Evolutionary conservation across 805 yeast species (phyloP).

Genomic region (Debaryomyces prosopidis): DNA sequence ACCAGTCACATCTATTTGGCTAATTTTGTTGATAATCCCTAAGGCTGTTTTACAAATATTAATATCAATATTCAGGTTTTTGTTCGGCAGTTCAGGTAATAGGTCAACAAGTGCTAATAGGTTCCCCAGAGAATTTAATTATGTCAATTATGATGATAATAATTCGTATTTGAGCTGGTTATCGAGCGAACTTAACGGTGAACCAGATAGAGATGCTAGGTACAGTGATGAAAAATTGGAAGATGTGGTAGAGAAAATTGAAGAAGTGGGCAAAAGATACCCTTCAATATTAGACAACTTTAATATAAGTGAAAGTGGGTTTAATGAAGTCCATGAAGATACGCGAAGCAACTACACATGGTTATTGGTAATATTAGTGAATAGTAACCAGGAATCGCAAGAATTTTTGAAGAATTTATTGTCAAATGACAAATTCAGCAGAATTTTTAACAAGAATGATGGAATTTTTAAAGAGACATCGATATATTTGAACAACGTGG

Average conservation of each 20-base stretch:
- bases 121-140: constrained; percentile 28
- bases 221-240: not conserved
- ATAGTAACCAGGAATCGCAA: constrained; percentile 21
- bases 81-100: constrained; percentile 17
- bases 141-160: constrained; percentile 21
- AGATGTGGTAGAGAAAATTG: not conserved
- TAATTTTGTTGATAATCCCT: constrained; percentile 58
- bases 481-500: constrained; percentile 32
- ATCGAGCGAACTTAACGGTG: not conserved
- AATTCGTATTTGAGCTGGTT: constrained; percentile 10
- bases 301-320: constrained; percentile 17
- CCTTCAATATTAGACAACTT: constrained; percentile 6
- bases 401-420: constrained; percentile 18
- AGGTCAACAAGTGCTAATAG: constrained; percentile 12
- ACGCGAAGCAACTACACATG: constrained; percentile 31
- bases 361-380: constrained; percentile 33
- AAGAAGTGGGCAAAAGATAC: not conserved
- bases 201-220: not conserved
- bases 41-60: constrained; percentile 45
- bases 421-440: constrained; percentile 15
- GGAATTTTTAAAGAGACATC: constrained; percentile 30
- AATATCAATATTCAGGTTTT: constrained; percentile 29
- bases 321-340: constrained; percentile 29
- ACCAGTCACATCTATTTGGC: constrained; percentile 39
- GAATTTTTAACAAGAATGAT: constrained; percentile 25